A percentile compares a stretch with the other conserved stretches of the same genome.
Evolutionary conservation across 169 alveolate genomes (phyloP).

Genomic region (Miamiensis avidus): DNA sequence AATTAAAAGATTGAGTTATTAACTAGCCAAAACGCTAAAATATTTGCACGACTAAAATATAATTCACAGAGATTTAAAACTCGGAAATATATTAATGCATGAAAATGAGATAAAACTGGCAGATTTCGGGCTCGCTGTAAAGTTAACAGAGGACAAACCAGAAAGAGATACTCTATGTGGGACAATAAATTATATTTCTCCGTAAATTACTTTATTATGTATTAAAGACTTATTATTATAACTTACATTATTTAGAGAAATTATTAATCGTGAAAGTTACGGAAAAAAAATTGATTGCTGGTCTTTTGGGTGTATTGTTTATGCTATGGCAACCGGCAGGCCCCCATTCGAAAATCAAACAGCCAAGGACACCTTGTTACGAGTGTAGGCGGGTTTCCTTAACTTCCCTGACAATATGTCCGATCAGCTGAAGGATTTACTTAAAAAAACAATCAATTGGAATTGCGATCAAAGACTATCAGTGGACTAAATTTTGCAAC

Average conservation of each 20-base stretch:
- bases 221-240: conserved; percentile 23
- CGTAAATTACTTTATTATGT: conserved; percentile 2
- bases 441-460: conserved; percentile 47
- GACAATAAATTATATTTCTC: conserved; percentile 63
- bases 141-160: conserved; percentile 43
- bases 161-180: conserved; percentile 63
- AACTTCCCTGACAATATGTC: conserved; percentile 48
- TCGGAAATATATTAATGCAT: conserved; percentile 60
- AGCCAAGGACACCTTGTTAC: conserved; percentile 63
- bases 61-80: conserved; percentile 76
- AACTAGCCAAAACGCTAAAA: conserved; percentile 62
- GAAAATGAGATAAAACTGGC: conserved; percentile 61
- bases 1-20: conserved; percentile 19
- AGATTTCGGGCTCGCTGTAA: conserved; percentile 67
- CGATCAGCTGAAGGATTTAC: conserved; percentile 59
- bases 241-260: conserved; percentile 36
- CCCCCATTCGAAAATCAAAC: conserved; percentile 81
- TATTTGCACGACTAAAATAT: conserved; percentile 64
- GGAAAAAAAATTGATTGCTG: conserved; percentile 74
- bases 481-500: conserved; percentile 59
- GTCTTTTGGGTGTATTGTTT: conserved; percentile 76
- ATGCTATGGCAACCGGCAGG: conserved; percentile 69
- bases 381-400: conserved; percentile 46
- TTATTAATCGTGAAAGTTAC: conserved; percentile 53
- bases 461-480: conserved; percentile 59